Base-by-base conservation (phyloP, 2,329 filamentous ascomycete genomes). In the Pseudogymnoascus sp. region DNA sequence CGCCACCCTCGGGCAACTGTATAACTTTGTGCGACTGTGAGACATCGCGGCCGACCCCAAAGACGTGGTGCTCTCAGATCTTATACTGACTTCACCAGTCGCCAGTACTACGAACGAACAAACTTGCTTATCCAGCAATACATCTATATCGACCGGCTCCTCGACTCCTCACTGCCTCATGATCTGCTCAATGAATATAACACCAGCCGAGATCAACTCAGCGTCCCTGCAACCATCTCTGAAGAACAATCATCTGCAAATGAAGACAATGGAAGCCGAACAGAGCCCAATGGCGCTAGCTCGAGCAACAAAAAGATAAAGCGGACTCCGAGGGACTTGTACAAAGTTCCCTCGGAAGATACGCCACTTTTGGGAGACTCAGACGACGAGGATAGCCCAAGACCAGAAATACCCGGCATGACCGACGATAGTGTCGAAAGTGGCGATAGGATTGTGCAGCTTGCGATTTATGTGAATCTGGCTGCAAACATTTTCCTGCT, bases 141-240 rank as follows among this genome's bases (percentile, higher is more conserved):
- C 73, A 80, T 95, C 65, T 97, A 95, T 73, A 96, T 97, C 68
- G 93, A 97, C 75, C 85, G 88, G 59, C 79, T 97, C 61, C 81
- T 97, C 64, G 92, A 96, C 75, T 96, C 91, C 7, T 92, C 90
- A 30, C 83, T 96, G n/a, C 92, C 92, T 1, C 92, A 96, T 70
- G 87, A 93, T 68, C 79, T 97, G 47, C 86, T 97, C 62, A 92
- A 95, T 70, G 92, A 97, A 74, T 97, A 96, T 74, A 86, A 86
- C 65, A 62, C 61, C 61, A 64, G 62, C 37, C 18, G 81, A 78
- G 38, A 79, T 79, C 22, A 61, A 47, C 80, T 83, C 65, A 82
- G 85, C 66, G 81, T 91, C 6, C 89, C 90, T 1, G 79, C 83
- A 33, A 92, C 89, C 9, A 94, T 94, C 67, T 76, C 79, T n/a